Evolutionary conservation across 495 filamentous ascomycete genomes (phyloP).

Genomic region (Penicillium riverlandense): DNA sequence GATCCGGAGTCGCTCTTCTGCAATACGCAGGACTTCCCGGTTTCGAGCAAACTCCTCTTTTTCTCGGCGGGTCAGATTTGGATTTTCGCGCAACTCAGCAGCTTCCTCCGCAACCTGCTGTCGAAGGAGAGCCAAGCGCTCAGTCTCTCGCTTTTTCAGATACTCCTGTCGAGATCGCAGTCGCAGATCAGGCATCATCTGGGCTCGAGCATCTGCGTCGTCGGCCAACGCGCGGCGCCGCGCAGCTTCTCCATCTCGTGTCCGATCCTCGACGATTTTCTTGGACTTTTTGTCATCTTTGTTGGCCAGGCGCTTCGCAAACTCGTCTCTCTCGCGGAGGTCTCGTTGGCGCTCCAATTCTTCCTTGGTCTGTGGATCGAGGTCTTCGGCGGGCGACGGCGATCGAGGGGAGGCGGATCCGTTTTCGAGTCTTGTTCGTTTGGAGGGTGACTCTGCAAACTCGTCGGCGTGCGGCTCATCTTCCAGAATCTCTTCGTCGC

Average conservation of each 20-base stretch:
- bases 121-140: constrained; percentile 74
- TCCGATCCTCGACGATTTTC: constrained; percentile 65
- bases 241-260: constrained; percentile 50
- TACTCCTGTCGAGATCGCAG: constrained; percentile 87
- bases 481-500: constrained; percentile 60
- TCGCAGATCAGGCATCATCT: constrained; percentile 67
- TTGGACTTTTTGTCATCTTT: constrained; percentile 67
- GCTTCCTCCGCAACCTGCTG: constrained; percentile 91
- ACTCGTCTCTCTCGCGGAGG: constrained; percentile 64
- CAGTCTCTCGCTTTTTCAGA: constrained; percentile 82
- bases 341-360: constrained; percentile 56
- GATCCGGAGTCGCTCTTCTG: constrained; percentile 80
- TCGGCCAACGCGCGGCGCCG: constrained; percentile 57
- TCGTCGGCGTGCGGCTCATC: constrained; percentile 35
- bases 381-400: constrained; percentile 37
- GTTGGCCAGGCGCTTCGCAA: constrained; percentile 61
- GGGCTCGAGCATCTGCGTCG: constrained; percentile 52
- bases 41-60: constrained; percentile 90
- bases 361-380: constrained; percentile 51
- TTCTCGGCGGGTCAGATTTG: constrained; percentile 66
- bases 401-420: constrained; percentile 41
- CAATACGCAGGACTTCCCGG: constrained; percentile 75
- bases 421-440: constrained; percentile 50
- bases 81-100: constrained; percentile 71
- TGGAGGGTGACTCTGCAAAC: constrained; percentile 49